These are phyloP conservation scores for Plasmodiophora brassicae DNA, from an alignment of 208 protist genomes.

Conservation along the genomic window DNA sequence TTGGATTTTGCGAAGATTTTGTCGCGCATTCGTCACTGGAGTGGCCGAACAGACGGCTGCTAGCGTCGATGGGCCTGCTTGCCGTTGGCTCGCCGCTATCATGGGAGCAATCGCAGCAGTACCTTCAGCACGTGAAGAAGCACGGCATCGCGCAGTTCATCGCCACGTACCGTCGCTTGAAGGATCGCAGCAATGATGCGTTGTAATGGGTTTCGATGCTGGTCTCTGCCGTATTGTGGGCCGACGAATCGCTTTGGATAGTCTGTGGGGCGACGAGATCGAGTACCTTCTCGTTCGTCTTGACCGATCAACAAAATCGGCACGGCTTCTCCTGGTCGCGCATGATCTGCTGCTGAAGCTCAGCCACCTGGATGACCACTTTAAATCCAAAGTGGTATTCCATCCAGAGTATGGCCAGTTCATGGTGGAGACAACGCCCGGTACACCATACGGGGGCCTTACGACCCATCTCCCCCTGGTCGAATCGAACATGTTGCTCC, in stretches of 20 bases:
- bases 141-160: slow-evolving; percentile 48
- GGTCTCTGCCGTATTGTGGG: too few relatives aligned
- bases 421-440: slow-evolving; percentile 54
- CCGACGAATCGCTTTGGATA: too few relatives aligned
- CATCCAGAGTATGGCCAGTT: slow-evolving; percentile 48
- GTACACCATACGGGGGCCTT: slow-evolving; percentile 39
- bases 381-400: neutral
- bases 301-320: neutral
- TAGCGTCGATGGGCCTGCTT: slow-evolving; percentile 11
- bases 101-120: slow-evolving; percentile 27
- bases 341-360: slow-evolving; percentile 16
- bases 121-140: slow-evolving; percentile 28
- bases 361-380: neutral
- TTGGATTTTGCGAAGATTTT: too few relatives aligned
- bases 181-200: neutral
- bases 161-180: neutral
- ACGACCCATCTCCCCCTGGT: slow-evolving; percentile 37
- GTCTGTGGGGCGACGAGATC: slow-evolving; percentile 47
- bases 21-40: too few relatives aligned
- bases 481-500: slow-evolving; percentile 47
- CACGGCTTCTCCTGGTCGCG: neutral
- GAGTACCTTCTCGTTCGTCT: slow-evolving; percentile 38
- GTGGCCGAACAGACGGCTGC: too few relatives aligned
- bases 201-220: too few relatives aligned
- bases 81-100: neutral